Evolutionary conservation across 2,329 filamentous ascomycete genomes (phyloP), one percentile per base, ranked within the genome.

Genomic region (Graphium sp.): DNA sequence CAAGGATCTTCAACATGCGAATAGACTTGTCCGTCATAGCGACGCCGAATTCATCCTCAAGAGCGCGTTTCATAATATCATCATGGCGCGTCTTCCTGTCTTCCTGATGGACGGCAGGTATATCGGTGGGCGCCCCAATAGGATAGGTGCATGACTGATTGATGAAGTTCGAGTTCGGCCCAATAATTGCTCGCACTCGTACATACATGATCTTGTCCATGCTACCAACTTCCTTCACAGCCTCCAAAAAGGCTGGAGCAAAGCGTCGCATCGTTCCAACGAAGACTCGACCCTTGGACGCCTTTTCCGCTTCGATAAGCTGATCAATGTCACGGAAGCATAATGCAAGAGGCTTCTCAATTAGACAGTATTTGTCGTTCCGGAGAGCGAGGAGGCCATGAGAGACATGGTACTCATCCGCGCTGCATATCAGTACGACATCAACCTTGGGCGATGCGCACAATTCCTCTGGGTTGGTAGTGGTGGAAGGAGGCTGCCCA

Each of bases 261-360:
- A 69, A 67, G 26, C 66, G 50, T 18, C 66, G 48, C 50, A 66
- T 67, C 35, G 64, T 67, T 4, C 62, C 63, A 2, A 24, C 22
- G n/a, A 24, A 12, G 22, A 24, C 22, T 7, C 22, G 12, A 12
- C 52, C 51, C 17, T 40, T 37, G 3, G 52, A 48, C 7, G 35
- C 39, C n/a, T 42, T 39, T 37, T 64, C 56, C 0, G 62, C 62
- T 1, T 47, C 52, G 22, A 57, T 44, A 22, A 71, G 59, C 2
- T 48, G 41, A 12, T 55, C 40, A 0, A 53, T 50, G 28, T 52
- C 52, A 6, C 43, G 22, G 6, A 7, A 6, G 48, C 6, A 58
- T 36, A 26, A 50, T 58, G 20, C 53, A 7, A 68, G 37, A 1
- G 66, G 66, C 30, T 66, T 66, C 39, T 71, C 64, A 18, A 71